Evolutionary conservation across 164 flowering plant species (phyloP), one percentile per base, ranked within the genome.

Genomic region (Sextonia rubra): DNA sequence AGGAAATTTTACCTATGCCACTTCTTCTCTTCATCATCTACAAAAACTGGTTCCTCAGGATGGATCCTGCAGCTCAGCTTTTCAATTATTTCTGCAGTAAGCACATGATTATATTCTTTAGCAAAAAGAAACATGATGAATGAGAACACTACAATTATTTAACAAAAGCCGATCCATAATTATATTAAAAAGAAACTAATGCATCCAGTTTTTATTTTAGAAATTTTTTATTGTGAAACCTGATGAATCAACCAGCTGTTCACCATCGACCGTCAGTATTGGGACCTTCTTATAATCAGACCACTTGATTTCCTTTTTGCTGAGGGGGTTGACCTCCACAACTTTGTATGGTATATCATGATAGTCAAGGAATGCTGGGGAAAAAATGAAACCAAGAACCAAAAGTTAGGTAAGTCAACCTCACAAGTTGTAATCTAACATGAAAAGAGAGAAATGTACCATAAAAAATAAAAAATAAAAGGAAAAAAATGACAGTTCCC

Each of bases 241-340:
- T 89, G 99, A 91, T 29, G 98, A 95, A 73, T 93, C 91, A 22
- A 88, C 91, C 82, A 95, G 73, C 72, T 81, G 85, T 75, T 91
- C 91, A 9, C 95, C 97, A 78, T 95, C 97, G 60, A 90, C 93
- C 68, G 80, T 80, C 79, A 95, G 62, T 68, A 95, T 91, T 14
- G 99, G 98, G 52, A 91, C 99, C 84, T 93, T 95, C 85, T 91
- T 91, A 76, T 95, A 93, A 37, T 91, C 97, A 24, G 98, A 91
- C 97, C 94, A 95, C 75, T 93, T 91, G 78, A 93, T 88, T 83
- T 95, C 98, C 77, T 90, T 95, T 77, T 91, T 95, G 76, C 89
- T 90, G 25, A 93, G 76, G 27, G 98, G 99, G 65, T 93, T 90
- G 75, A 95, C 99, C 83, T 95, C 99, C 77, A 93, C 97, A 73